phyloP scores from a whole-genome alignment of 805 yeast species.

The Barnettozyma siamensis region DNA sequence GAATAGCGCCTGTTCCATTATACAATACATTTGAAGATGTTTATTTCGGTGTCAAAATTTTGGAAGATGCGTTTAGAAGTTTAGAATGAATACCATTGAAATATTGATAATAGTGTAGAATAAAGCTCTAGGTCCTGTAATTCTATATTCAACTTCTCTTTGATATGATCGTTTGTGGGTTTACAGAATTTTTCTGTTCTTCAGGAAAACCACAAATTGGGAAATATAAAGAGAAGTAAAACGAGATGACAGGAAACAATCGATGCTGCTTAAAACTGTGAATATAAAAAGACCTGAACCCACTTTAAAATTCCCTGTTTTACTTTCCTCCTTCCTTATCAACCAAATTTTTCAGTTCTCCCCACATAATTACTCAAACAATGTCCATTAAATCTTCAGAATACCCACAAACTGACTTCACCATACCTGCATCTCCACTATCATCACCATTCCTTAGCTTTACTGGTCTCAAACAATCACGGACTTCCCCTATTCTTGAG shows the following conservation, averaged over 20 bases:
- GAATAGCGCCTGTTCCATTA: conserved; percentile 82
- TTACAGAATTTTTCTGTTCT: too few species aligned
- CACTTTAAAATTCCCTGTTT: neutral
- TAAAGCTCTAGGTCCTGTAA: too few species aligned
- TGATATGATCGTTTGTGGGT: too few species aligned
- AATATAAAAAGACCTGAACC: too few species aligned
- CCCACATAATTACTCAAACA: too few species aligned
- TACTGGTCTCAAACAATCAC: neutral
- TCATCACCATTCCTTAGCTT: neutral
- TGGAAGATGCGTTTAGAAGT: conserved; percentile 31
- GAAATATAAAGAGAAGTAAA: too few species aligned
- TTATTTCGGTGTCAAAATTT: conserved; percentile 34
- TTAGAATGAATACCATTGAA: neutral
- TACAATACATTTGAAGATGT: conserved; percentile 76
- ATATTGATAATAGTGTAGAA: too few species aligned
- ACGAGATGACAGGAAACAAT: too few species aligned
- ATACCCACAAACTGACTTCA: neutral
- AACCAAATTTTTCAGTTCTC: neutral
- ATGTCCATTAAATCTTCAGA: neutral
- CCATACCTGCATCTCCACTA: conserved; percentile 2
- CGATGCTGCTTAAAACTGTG: too few species aligned
- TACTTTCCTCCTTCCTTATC: neutral
- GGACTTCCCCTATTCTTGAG: conserved; percentile 5
- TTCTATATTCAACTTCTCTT: too few species aligned
- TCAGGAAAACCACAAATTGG: too few species aligned